Conservation (phyloP, 2,329 filamentous ascomycete genomes). For the Apiospora sp. region DNA sequence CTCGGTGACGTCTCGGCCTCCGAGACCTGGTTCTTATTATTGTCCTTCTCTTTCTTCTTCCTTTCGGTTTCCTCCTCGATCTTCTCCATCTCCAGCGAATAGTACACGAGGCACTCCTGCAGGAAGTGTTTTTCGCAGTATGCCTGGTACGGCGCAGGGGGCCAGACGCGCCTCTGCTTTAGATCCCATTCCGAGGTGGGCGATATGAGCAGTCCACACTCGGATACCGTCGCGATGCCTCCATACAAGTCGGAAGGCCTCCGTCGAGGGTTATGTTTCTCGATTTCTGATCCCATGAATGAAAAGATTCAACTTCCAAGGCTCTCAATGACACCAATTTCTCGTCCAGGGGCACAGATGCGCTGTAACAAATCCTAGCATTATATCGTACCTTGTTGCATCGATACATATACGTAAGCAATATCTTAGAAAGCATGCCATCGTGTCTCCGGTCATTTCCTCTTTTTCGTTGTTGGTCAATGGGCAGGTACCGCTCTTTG, state of each 20-base stretch:
- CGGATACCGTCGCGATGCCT: not conserved
- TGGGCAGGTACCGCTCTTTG: not conserved
- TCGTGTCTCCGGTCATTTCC: not conserved
- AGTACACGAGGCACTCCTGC: slow-evolving; percentile 38
- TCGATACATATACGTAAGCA: not conserved
- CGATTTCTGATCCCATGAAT: not conserved
- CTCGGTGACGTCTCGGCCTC: not conserved
- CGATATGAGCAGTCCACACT: slow-evolving; percentile 3
- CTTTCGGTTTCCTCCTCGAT: slow-evolving; percentile 25
- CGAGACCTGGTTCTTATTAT: not conserved
- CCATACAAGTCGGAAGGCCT: slow-evolving; percentile 37
- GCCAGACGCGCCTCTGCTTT: slow-evolving; percentile 31
- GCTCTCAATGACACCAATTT: not conserved
- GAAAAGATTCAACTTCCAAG: not conserved
- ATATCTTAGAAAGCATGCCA: not conserved
- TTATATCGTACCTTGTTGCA: not conserved
- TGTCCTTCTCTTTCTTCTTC: slow-evolving; percentile 25
- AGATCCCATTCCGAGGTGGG: slow-evolving; percentile 26
- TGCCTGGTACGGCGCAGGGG: slow-evolving; percentile 33
- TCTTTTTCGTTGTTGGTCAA: not conserved
- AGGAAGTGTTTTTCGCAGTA: slow-evolving; percentile 40
- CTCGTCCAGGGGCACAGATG: not conserved
- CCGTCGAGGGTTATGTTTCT: not conserved
- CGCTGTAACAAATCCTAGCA: not conserved
- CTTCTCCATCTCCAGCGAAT: slow-evolving; percentile 29